Base-by-base conservation (phyloP, 805 yeast species). In the Candida cerambycidarum region DNA sequence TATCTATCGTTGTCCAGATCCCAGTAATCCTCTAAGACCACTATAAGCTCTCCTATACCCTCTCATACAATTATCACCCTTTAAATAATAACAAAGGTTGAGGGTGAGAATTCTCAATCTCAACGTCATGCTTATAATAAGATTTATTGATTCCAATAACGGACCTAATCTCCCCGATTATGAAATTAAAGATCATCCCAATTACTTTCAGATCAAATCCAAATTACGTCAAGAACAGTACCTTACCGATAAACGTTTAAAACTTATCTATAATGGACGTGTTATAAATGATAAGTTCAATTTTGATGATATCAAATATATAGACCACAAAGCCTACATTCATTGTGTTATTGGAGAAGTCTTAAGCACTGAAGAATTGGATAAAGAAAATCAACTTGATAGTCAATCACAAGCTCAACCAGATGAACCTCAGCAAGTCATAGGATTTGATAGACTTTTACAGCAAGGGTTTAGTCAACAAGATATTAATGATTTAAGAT, bases 381-480 rank as follows among this genome's bases (percentile, higher is more conserved):
- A 65, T 1, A 67, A 76, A 33, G 95, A 86, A 52, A 79, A 73
- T 38, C 76, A 74, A 39, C 52, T 78, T 39, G 90, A 85, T 54
- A 65, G 65, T 39, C 55, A 57, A 41, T 76, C 74, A 6, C 76
- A 74, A 8, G 55, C 55, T 14, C 69, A 66, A 24, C 61, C 77
- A 2, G 80, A 85, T 0, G 80, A 87, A 0, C 54, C 57, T 4
- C 88, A 87, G 1, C 89, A 88, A 11, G 82, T 83, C 2, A 76
- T 82, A 12, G 97, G 97, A 2, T 88, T 90, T 59, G 97, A 90
- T 60, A 65, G 97, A 32, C 68, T 90, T 40, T 71, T 89, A 13
- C 79, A 81, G 24, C 90, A 89, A 33, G 97, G 97, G 7, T 87
- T 90, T 57, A 75, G 86, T 4, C 86, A 79, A 24, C 84, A 79